phyloP scores from a whole-genome alignment of 805 yeast species.

The Saccharomycopsis fibuligera region DNA sequence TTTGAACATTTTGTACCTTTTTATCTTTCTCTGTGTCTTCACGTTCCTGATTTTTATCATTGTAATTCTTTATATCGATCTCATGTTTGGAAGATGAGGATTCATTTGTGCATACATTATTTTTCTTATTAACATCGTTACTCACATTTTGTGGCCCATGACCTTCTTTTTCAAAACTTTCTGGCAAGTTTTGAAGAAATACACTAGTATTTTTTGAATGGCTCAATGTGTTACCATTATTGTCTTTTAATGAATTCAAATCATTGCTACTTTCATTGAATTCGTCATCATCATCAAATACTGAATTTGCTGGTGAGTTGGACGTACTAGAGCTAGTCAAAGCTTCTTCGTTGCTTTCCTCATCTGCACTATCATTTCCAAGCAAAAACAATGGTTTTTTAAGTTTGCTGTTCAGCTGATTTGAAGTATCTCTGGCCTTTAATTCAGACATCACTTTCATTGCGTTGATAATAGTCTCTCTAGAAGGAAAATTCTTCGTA shows the following conservation, averaged over 20 bases:
- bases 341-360: conserved; percentile 5
- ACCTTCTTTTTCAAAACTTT: not conserved
- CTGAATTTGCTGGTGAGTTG: conserved; percentile 3
- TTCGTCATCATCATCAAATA: conserved; percentile 9
- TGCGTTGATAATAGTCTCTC: conserved; percentile 19
- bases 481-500: conserved; percentile 12
- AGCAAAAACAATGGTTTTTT: conserved; percentile 5
- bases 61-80: not conserved
- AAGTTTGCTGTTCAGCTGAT: too few species aligned
- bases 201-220: too few species aligned
- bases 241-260: not conserved
- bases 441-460: conserved; percentile 6
- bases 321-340: not conserved
- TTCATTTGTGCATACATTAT: not conserved
- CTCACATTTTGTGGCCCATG: too few species aligned
- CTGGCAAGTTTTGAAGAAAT: not conserved
- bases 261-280: not conserved
- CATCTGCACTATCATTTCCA: conserved; percentile 13
- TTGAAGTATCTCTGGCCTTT: too few species aligned
- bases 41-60: not conserved
- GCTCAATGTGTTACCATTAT: not conserved
- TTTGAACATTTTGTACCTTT: not conserved
- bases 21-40: not conserved
- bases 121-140: too few species aligned
- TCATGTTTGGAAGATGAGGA: not conserved